Conservation (phyloP, 306 rosid species). For the Cicer yamashitae region DNA sequence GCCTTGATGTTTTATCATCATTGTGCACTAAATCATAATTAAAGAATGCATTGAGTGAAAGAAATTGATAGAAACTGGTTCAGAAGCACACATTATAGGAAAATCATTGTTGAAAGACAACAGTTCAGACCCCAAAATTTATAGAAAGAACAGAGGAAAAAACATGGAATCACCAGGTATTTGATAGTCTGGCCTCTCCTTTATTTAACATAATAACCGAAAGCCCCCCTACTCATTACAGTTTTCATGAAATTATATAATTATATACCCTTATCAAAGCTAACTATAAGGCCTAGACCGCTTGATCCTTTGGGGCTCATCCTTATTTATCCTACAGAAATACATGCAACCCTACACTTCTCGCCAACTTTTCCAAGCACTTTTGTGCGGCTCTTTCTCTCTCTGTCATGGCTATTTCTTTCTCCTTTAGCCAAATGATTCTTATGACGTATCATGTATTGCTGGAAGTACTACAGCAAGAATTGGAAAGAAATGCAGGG, state of each 20-base stretch:
- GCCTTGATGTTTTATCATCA: slow-evolving; percentile 26
- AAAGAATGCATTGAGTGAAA: slow-evolving; percentile 35
- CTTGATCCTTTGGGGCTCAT: background rate
- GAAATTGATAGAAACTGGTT: slow-evolving; percentile 8
- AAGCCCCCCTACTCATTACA: background rate
- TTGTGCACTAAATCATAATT: slow-evolving; percentile 29
- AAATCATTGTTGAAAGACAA: background rate
- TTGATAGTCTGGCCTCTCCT: background rate
- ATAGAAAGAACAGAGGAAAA: background rate
- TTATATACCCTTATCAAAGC: background rate
- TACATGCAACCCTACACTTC: too few species aligned
- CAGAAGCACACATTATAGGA: slow-evolving; percentile 9
- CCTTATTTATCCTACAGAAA: background rate
- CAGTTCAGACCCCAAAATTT: background rate
- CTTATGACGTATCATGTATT: slow-evolving; percentile 3
- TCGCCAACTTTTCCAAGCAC: too few species aligned
- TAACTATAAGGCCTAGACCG: background rate
- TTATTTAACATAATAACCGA: background rate
- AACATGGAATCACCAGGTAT: background rate
- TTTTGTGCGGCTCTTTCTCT: too few species aligned
- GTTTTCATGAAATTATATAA: background rate
- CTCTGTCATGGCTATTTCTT: background rate
- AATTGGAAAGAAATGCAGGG: slow-evolving; percentile 14
- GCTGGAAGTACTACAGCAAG: slow-evolving; percentile 4
- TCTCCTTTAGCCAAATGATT: slow-evolving; percentile 8